Evolutionary conservation across 1,284 basidiomycete species (phyloP), one percentile per base, ranked within the genome.

Genomic region (Moesziomyces antarcticus): DNA sequence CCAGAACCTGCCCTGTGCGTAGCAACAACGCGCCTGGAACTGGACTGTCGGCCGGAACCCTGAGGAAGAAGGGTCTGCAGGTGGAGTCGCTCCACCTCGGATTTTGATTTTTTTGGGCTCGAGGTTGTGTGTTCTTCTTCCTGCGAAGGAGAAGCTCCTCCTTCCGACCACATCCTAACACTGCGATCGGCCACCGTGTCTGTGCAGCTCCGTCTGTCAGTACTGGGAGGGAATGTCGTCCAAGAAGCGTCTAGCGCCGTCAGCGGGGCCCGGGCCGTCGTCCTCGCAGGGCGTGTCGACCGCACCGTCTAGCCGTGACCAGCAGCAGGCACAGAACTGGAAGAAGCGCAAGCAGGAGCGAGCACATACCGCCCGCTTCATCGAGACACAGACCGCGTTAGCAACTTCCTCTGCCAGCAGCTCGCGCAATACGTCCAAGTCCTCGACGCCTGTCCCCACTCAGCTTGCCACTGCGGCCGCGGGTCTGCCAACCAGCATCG

Each of bases 301-400:
- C 20, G 14, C 52, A 8, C 20, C 52, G 13, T 40, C 59, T 10
- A 53, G 59, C 21, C 46, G 18, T 11, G 33, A 20, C n/a, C 27
- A 16, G 21, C 37, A 37, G 13, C 53, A 65, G 20, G 50, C 46
- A 0, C 68, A 50, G 20, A 71, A 67, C 47, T 75, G 66, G 74
- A 76, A 73, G 70, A 66, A 66, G 49, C 61, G 70, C 30, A 76
- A 73, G 55, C 66, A 66, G 41, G 70, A 66, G 33, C 61, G 66
- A 11, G 59, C 66, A 5, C 66, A 70, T n/a, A 67, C 55, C 21
- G 70, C 70, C 24, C 54, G 66, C 24, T 61, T 63, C 59, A 70
- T 73, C 24, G 64, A 71, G 45, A 67, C 67, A 0, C 67, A 73
- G 37, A 24, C 56, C 10, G 5, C 21, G 3, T 24, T 52, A 4